These are phyloP conservation scores for Nakazawaea peltata DNA, from an alignment of 805 yeast genomes.

Conservation along the genomic window DNA sequence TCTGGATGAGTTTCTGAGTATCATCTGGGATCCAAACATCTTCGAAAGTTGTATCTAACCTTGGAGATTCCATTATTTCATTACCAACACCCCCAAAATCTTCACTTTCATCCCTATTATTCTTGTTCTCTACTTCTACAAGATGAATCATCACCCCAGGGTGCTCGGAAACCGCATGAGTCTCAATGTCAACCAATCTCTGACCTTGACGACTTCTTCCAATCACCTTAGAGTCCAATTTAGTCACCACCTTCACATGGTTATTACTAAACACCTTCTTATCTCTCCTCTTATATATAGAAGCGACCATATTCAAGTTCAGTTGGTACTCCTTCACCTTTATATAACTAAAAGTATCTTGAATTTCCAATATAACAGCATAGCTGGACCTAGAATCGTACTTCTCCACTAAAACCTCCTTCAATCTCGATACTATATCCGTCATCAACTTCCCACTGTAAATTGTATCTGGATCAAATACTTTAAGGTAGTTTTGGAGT, in stretches of 20 bases:
- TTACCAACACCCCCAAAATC: neutral
- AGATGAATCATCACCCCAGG: slow-evolving; percentile 4
- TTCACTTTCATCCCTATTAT: neutral
- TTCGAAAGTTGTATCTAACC: slow-evolving; percentile 1
- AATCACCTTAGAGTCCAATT: slow-evolving; percentile 1
- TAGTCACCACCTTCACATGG: slow-evolving; percentile 2
- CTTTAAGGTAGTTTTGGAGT: slow-evolving; percentile 3
- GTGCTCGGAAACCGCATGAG: slow-evolving; percentile 1
- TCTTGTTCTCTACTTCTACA: neutral
- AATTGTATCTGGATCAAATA: slow-evolving; percentile 5
- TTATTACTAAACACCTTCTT: slow-evolving; percentile 1
- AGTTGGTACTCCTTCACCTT: slow-evolving; percentile 1
- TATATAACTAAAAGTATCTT: slow-evolving; percentile 1
- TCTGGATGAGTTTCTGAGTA: slow-evolving; percentile 1
- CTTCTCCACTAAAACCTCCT: neutral
- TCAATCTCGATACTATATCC: slow-evolving; percentile 2
- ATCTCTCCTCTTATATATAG: slow-evolving; percentile 1
- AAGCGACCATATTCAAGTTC: slow-evolving; percentile 1
- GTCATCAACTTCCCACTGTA: slow-evolving; percentile 2
- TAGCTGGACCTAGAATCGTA: neutral
- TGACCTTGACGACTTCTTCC: no score
- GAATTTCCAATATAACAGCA: slow-evolving; percentile 5
- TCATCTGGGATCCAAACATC: neutral
- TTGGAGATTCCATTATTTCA: neutral
- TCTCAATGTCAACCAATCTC: slow-evolving; percentile 4